Evolutionary conservation across 2,329 filamentous ascomycete genomes (phyloP).

Genomic region (Chaetomiaceae sp.): DNA sequence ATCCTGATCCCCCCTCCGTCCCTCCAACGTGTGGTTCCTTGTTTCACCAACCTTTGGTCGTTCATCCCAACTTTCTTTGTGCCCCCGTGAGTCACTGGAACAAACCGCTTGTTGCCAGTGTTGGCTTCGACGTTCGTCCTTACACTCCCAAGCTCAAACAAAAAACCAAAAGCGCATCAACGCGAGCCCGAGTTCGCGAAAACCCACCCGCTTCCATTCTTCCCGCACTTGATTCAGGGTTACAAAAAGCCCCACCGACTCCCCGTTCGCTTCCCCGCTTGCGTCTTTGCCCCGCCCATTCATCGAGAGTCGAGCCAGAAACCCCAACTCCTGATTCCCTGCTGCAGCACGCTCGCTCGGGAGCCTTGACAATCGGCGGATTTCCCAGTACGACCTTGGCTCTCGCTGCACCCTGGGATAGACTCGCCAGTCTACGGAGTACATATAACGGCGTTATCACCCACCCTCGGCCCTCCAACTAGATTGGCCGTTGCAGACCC

Average conservation of each 20-base stretch:
- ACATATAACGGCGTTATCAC: too few species aligned
- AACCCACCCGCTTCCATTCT: slow-evolving; percentile 13
- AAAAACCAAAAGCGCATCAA: slow-evolving; percentile 2
- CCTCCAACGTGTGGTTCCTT: neutral
- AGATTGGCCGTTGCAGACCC: neutral
- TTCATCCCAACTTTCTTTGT: neutral
- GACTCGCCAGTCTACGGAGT: neutral
- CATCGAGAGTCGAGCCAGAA: neutral
- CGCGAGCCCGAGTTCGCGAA: neutral
- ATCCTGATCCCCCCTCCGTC: neutral
- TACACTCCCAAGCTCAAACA: neutral
- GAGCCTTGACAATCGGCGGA: neutral
- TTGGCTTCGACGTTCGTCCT: slow-evolving; percentile 4
- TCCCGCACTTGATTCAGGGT: slow-evolving; percentile 8
- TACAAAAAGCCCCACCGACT: neutral
- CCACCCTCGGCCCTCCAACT: neutral
- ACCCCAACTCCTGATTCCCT: neutral
- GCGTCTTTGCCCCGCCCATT: neutral
- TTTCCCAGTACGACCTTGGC: neutral
- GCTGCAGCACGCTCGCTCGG: neutral
- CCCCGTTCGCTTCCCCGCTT: slow-evolving; percentile 1
- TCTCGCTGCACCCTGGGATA: neutral
- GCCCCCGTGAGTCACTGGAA: neutral
- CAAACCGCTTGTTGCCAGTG: slow-evolving; percentile 11
- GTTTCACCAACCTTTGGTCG: neutral